Evolutionary conservation across 176 grass and related monocot species (phyloP), one percentile per base, ranked within the genome.

Genomic region (Ensete ventricosum): DNA sequence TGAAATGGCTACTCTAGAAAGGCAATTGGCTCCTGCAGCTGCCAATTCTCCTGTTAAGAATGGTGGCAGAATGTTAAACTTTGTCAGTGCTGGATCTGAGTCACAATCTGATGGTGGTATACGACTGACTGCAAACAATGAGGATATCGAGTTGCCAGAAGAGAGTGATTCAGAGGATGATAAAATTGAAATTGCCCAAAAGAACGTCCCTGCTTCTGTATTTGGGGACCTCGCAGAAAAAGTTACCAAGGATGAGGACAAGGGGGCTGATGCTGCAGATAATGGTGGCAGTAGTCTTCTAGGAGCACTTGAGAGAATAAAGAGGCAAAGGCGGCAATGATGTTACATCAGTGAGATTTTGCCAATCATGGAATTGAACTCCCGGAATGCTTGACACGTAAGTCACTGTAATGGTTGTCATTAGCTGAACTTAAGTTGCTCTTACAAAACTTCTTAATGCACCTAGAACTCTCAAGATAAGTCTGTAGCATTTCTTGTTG

Each of bases 131-230:
- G 84, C 55, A 54, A 94, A 94, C 85, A 87, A 67, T 0, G 95
- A 99, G 80, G 90, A 99, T 62, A 99, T 99, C 14, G 91, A 99
- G 69, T 86, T 99, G 52, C 95, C 95, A 0, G 95, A 99, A 4
- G 90, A 90, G 11, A 80, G 78, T 52, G 85, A 92, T 1, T 87
- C 89, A 0, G 95, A 99, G 2, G 95, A 98, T 25, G 88, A 91
- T 0, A 84, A 89, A 62, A 80, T 98, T 26, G 86, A 94, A 82
- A 88, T 98, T 67, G 82, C 82, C 0, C 90, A 89, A 63, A 91
- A 72, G 78, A 70, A 64, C 68, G 88, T 94, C 69, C 96, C 96
- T 5, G 88, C 73, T 66, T 82, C 96, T 0, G 96, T 99, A 13
- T 99, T 88, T 77, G 95, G 95, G 12, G 95, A 99, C 54, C 88